Evolutionary conservation across 768 basidiomycete genomes (phyloP).

Genomic region (Omphalotus guepiniiformis): DNA sequence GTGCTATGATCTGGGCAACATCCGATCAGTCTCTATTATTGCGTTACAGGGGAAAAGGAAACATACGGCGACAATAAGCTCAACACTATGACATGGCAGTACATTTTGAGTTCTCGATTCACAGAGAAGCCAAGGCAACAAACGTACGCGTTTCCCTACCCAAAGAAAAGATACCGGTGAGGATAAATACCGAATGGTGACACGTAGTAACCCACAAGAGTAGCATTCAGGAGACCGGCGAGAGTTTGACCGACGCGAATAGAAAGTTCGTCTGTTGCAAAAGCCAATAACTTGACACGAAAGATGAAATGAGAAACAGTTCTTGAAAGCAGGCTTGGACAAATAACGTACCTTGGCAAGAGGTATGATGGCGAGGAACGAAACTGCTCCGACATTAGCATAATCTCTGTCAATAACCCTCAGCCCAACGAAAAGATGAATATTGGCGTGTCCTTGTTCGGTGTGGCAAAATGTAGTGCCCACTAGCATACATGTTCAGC

Average conservation of each 20-base stretch:
- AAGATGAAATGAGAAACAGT: neutral
- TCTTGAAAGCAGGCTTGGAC: neutral
- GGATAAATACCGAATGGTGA: neutral
- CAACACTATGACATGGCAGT: slow-evolving; percentile 23
- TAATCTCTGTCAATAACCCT: neutral
- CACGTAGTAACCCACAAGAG: slow-evolving; percentile 33
- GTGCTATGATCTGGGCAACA: slow-evolving; percentile 14
- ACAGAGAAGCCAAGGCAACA: slow-evolving; percentile 27
- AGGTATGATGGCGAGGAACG: slow-evolving; percentile 59
- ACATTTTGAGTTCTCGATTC: too few relatives aligned
- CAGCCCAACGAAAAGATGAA: slow-evolving; percentile 43
- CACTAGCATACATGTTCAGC: slow-evolving; percentile 31
- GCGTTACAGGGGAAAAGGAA: neutral
- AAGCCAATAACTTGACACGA: slow-evolving; percentile 44
- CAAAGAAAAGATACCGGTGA: neutral
- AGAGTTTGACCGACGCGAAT: slow-evolving; percentile 56
- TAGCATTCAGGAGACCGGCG: slow-evolving; percentile 62
- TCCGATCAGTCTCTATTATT: neutral
- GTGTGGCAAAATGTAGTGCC: slow-evolving; percentile 42
- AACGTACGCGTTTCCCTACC: slow-evolving; percentile 22
- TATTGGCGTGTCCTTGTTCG: slow-evolving; percentile 35
- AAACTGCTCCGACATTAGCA: slow-evolving; percentile 28
- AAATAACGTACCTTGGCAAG: slow-evolving; percentile 45
- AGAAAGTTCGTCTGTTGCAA: slow-evolving; percentile 64
- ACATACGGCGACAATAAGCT: slow-evolving; percentile 55